Base-by-base conservation (phyloP, 73 alveolate genomes). In the Paramecium octaurelia region DNA sequence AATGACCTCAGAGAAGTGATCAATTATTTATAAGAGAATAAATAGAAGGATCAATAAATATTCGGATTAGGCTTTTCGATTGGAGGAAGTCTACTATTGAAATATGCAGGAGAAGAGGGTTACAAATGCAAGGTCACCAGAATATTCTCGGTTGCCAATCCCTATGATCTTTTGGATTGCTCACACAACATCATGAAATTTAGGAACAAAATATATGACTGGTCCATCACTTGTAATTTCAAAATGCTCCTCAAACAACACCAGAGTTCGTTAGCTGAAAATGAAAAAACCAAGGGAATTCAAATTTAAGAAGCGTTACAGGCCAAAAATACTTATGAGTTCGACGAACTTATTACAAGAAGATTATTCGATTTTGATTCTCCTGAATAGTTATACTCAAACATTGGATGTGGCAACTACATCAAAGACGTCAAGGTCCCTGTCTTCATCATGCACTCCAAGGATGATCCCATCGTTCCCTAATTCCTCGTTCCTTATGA, bases 401-500 rank as follows among this genome's bases (percentile, higher is more conserved):
- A 57, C 1, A 60, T 70, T 29, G 94, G 86, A 44, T 36, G 88
- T n/a, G 86, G 70, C 4, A 42, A 89, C 9, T 40, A 70, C 21
- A 29, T 89, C 1, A 21, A 46, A 40, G 64, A 89, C 50, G 50
- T 89, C 8, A 23, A 54, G 31, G 90, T 70, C 10, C 94, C 94
- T 20, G 71, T 64, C 4, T 73, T 89, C 38, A 21, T 40, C 14
- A 69, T 89, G 58, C 94, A 89, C 29, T 42, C 94, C 24, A 89
- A 89, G 34, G 94, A 89, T 89, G 94, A 89, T 89, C 94, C 94
- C 5, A 89, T 89, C 1, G 94, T 89, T 71, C 86, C 94, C 2
- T 23, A 69, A 31, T 54, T 34, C 12, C 54, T 77, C 4, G 54
- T 89, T 21, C 94, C 94, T 1, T 70, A 31, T 10, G 94, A 89